phyloP scores from a whole-genome alignment of 2,329 filamentous ascomycete genomes.

The Fusarium torreyae region DNA sequence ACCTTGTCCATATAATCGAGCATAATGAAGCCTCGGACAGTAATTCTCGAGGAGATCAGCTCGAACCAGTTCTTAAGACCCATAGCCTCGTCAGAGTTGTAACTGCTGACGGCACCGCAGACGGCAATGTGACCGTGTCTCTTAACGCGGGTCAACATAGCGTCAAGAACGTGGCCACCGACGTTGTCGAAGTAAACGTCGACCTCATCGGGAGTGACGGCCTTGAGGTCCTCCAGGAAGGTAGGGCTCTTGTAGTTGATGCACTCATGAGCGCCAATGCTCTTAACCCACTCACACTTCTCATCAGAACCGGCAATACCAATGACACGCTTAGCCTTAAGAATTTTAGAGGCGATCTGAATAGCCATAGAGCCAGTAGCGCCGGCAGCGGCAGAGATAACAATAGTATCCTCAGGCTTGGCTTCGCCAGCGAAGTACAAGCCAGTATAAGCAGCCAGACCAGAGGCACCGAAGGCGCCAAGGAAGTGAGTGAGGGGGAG shows the following conservation, averaged over 20 bases:
- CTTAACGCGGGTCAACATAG: slow-evolving; percentile 51
- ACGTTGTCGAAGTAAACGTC: slow-evolving; percentile 53
- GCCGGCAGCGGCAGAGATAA: slow-evolving; percentile 51
- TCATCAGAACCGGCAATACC: slow-evolving; percentile 50
- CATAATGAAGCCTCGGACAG: slow-evolving; percentile 50
- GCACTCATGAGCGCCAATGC: slow-evolving; percentile 50
- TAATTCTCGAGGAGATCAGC: slow-evolving; percentile 48
- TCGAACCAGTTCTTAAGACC: slow-evolving; percentile 51
- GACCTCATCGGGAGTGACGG: slow-evolving; percentile 48
- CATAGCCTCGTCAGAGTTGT: slow-evolving; percentile 51
- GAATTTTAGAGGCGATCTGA: slow-evolving; percentile 50
- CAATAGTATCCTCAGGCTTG: slow-evolving; percentile 50
- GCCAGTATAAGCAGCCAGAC: slow-evolving; percentile 48
- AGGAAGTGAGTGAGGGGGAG: slow-evolving; percentile 50
- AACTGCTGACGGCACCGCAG: slow-evolving; percentile 48
- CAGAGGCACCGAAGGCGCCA: slow-evolving; percentile 51
- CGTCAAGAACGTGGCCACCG: slow-evolving; percentile 48
- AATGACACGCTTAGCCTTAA: slow-evolving; percentile 50
- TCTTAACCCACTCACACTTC: slow-evolving; percentile 50
- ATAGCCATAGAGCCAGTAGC: slow-evolving; percentile 52
- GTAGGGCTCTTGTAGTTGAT: slow-evolving; percentile 53
- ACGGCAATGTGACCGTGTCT: slow-evolving; percentile 47
- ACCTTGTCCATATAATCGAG: slow-evolving; percentile 51
- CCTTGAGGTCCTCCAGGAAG: slow-evolving; percentile 48
- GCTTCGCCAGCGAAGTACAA: slow-evolving; percentile 47